Percentiles rank a stretch among this genome's conserved stretches.
These are phyloP conservation scores for Clonostachys byssicola DNA, from an alignment of 2,329 filamentous ascomycete species.

Conservation along the genomic window DNA sequence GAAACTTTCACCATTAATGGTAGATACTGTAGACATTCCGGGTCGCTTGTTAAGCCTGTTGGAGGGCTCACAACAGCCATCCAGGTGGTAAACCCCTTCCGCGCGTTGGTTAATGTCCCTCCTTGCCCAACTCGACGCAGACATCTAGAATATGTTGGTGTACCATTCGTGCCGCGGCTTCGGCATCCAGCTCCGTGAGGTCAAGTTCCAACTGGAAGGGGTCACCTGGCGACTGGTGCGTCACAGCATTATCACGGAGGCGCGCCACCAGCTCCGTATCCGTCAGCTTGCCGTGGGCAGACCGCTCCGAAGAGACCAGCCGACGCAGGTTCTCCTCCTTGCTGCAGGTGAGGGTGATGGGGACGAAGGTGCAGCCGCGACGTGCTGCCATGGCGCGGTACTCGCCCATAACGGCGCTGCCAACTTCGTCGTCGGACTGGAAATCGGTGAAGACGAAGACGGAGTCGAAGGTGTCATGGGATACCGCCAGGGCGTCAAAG, in stretches of 20 bases:
- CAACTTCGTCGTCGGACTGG: conserved; percentile 2
- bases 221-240: not conserved
- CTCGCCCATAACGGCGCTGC: conserved; percentile 2
- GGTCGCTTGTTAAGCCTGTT: too few relatives aligned
- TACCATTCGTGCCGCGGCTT: not conserved
- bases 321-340: not conserved
- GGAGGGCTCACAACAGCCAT: too few relatives aligned
- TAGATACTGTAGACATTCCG: too few relatives aligned
- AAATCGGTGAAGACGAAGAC: conserved; percentile 6
- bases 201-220: not conserved
- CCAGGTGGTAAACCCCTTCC: too few relatives aligned
- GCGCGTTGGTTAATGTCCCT: too few relatives aligned
- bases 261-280: not conserved
- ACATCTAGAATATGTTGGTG: not conserved
- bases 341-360: not conserved
- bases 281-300: not conserved
- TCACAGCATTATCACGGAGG: not conserved
- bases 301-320: not conserved
- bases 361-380: not conserved
- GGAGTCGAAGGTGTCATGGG: not conserved
- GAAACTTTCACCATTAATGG: too few relatives aligned
- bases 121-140: not conserved
- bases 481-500: not conserved
- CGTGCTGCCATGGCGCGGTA: not conserved
- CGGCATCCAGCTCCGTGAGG: not conserved